Conservation (phyloP, 139 green algal genomes). For the Klebsormidium nitens region DNA sequence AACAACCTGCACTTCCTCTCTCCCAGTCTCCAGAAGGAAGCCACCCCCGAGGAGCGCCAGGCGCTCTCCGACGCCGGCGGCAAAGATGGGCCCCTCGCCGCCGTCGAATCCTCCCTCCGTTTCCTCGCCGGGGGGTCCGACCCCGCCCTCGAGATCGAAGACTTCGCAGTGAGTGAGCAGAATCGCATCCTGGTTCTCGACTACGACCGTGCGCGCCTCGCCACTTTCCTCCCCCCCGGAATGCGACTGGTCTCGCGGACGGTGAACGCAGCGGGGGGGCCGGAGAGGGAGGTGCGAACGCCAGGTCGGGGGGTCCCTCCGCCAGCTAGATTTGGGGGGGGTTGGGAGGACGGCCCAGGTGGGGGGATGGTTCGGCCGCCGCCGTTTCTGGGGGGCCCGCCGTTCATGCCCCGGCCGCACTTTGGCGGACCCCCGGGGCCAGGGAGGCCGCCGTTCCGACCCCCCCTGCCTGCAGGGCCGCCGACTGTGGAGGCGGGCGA, state of each 20-base stretch:
- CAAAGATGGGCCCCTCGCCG: conserved; percentile 9
- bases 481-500: too few species aligned
- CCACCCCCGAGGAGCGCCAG: background rate
- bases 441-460: too few species aligned
- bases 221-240: background rate
- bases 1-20: too few species aligned
- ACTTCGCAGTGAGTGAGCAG: conserved; percentile 22
- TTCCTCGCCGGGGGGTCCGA: conserved; percentile 1
- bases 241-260: background rate
- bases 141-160: conserved; percentile 22
- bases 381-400: too few species aligned
- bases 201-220: conserved; percentile 12
- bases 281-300: conserved; percentile 4
- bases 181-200: conserved; percentile 26
- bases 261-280: conserved; percentile 16
- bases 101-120: conserved; percentile 12
- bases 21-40: too few species aligned
- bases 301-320: background rate
- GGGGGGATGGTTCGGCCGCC: too few species aligned
- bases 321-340: conserved; percentile 7
- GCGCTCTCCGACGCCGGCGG: conserved; percentile 1
- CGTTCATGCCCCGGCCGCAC: too few species aligned
- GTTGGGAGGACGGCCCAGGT: background rate
- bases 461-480: too few species aligned
- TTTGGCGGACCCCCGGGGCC: too few species aligned